Evolutionary conservation across 1,284 basidiomycete genomes (phyloP), one percentile per base, ranked within the genome.

Genomic region (Farysia itapuensis): DNA sequence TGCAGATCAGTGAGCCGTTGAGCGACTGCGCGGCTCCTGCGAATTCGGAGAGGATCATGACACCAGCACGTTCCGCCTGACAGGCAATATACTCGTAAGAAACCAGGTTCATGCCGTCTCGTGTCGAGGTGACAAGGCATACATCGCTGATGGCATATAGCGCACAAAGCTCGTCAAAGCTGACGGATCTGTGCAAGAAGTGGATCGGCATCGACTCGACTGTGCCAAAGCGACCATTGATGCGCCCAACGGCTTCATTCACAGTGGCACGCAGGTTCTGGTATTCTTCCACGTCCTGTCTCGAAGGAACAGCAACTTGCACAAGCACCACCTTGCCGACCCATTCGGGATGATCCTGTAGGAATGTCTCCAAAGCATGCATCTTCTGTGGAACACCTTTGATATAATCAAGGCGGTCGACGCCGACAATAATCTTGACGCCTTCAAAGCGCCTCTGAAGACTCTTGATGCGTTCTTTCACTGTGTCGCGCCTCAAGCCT

Each of bases 31-130:
- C 94, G 2, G 95, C 94, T 35, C 94, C 95, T 0, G 95, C 93
- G 72, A 98, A 98, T 77, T 98, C 94, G 52, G 92, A 96, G 8
- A 98, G 82, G 73, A 98, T 94, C 88, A 98, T 92, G 11, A 90
- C 89, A 29, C 94, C 95, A 70, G 96, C 90, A 14, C 87, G 84
- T 42, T 88, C 85, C 69, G 90, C 85, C 76, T 98, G 95, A 70
- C 90, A 93, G 0, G 94, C 92, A 70, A 97, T 88, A 78, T 98
- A 98, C 78, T 98, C 95, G 79, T 98, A 98, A 9, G 93, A 95
- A n/a, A 97, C 93, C 74, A 99, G 81, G 79, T 99, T 99, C 95
- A 99, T 99, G 33, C 94, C 94, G 73, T 98, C 94, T 34, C 94
- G 81, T 7, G 95, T 98, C 72, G 86, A 89, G 13, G 90, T 91